Base-by-base conservation (phyloP, 257 asterid species). In the Jacaranda copaia region DNA sequence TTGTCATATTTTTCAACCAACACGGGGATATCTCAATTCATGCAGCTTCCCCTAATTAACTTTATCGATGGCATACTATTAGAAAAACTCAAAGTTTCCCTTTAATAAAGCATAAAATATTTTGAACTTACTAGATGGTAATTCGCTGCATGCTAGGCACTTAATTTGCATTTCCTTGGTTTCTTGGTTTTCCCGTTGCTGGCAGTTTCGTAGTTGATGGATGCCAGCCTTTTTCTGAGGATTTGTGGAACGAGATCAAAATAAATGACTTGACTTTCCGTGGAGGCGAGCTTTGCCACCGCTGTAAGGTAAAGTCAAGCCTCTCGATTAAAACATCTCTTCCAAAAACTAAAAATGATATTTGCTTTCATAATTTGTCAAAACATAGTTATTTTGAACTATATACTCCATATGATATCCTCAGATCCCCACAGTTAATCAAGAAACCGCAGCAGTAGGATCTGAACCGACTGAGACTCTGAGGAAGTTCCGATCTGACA, bases 381-480 rank as follows among this genome's bases (percentile, higher is more conserved):
- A 39, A 18, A 8, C 36, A 39, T 2, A 42, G 42, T 6, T 65
- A 18, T 52, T 40, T 53, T 35, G 7, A 45, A 32, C 7, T 6
- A 15, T 42, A 25, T 25, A 25, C 32, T 18, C 42, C 56, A 64
- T 25, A 25, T 67, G 53, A 36, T 42, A 10, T 35, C 69, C 36
- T 53, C 80, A 91, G 96, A 15, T 91, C 40, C 90, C 94, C 38
- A 79, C 86, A 43, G 75, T 91, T 38, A 74, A 91, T 81, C 94
- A 87, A 87, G 93, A 89, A 81, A 89, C 91, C 57, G 84, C 89
- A 48, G 70, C 13, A 64, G 75, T 18, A 52, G 87, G 85, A 72
- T 35, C 85, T 70, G 88, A 78, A 72, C 88, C 88, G 52, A 84
- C 81, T 0, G 82, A 82, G 75, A 79, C 87, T 43, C 92, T 92